phyloP scores from a whole-genome alignment of 2,329 filamentous ascomycete genomes.

The Cercospora brassicicola region DNA sequence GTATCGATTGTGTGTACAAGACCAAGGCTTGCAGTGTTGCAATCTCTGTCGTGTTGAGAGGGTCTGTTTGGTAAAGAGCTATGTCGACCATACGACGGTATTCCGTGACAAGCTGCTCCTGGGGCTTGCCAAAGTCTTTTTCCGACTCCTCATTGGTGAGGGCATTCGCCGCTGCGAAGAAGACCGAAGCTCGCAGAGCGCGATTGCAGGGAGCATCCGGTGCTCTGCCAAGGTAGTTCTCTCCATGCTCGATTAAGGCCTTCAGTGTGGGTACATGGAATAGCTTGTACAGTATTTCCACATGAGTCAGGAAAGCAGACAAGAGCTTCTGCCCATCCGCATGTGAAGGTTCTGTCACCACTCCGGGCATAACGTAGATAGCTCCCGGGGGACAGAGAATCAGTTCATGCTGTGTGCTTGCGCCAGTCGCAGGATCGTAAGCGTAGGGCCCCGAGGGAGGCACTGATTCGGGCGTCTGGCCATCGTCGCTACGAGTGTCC shows the following conservation, averaged over 20 bases:
- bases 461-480: slow-evolving; percentile 22
- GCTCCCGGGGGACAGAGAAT: slow-evolving; percentile 36
- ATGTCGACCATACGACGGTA: slow-evolving; percentile 35
- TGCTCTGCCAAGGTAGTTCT: slow-evolving; percentile 31
- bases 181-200: slow-evolving; percentile 35
- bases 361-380: slow-evolving; percentile 39
- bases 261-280: slow-evolving; percentile 34
- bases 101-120: slow-evolving; percentile 27
- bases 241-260: slow-evolving; percentile 28
- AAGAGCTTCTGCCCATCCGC: slow-evolving; percentile 25
- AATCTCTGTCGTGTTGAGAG: slow-evolving; percentile 36
- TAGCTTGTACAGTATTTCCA: slow-evolving; percentile 35
- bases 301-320: slow-evolving; percentile 30
- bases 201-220: slow-evolving; percentile 28
- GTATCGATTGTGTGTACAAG: slow-evolving; percentile 28
- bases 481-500: slow-evolving; percentile 24
- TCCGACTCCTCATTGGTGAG: slow-evolving; percentile 36
- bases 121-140: slow-evolving; percentile 22
- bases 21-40: slow-evolving; percentile 37
- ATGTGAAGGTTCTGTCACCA: slow-evolving; percentile 30
- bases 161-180: slow-evolving; percentile 37
- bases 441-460: slow-evolving; percentile 16
- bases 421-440: slow-evolving; percentile 8
- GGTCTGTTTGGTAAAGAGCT: slow-evolving; percentile 36
- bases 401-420: slow-evolving; percentile 31